Conservation (phyloP, 768 basidiomycete genomes). For the Amanita pallidorosea region DNA sequence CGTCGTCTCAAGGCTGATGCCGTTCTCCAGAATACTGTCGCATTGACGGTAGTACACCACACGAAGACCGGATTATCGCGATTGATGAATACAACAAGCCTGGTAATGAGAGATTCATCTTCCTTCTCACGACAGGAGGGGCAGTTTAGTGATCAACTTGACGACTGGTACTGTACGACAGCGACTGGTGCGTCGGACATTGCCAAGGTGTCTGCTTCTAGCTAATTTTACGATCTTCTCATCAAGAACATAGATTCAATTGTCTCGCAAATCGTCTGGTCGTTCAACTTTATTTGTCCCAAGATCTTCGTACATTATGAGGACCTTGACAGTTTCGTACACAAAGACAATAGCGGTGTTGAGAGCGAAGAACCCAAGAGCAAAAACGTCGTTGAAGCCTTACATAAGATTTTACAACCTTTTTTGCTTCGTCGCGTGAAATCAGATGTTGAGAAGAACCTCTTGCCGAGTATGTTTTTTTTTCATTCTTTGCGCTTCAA, state of each 20-base stretch:
- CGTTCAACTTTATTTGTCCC: constrained; percentile 95
- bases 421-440: too few species aligned
- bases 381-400: too few species aligned
- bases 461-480: too few species aligned
- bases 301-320: constrained; percentile 89
- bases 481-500: too few species aligned
- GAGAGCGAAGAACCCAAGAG: constrained; percentile 72
- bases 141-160: constrained; percentile 93
- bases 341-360: constrained; percentile 64
- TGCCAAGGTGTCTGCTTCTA: not conserved
- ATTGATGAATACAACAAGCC: constrained; percentile 98
- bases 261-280: constrained; percentile 85
- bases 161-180: constrained; percentile 88
- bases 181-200: constrained; percentile 65
- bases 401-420: too few species aligned
- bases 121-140: constrained; percentile 91
- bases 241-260: constrained; percentile 99
- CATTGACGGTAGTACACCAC: too few species aligned
- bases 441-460: too few species aligned
- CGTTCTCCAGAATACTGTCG: too few species aligned
- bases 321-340: constrained; percentile 90
- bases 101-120: constrained; percentile 90
- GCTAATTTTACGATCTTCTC: too few species aligned
- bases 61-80: constrained; percentile 78
- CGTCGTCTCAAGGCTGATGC: too few species aligned